Base-by-base conservation (phyloP, 192 early-diverging fungal genomes). In the Allomyces macrogynus region DNA sequence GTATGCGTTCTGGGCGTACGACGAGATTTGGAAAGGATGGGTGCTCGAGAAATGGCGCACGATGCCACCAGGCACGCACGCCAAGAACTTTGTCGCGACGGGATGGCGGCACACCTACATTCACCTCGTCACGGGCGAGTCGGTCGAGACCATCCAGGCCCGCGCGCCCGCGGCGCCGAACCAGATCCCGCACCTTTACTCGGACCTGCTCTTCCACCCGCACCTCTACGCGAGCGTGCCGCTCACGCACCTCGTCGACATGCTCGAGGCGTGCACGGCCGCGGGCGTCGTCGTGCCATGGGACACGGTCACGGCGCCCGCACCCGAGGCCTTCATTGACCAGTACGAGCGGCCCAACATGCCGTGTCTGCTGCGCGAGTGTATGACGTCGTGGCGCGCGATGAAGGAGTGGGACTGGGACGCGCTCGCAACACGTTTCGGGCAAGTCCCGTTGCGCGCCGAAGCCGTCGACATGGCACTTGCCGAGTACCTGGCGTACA, bases 361-460 rank as follows among this genome's bases (percentile, higher is more conserved):
- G 44, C 84, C 84, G 1, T 83, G 84, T 22, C 81, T 86, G 40
- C 72, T 87, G 26, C 78, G 78, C 10, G 84, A 85, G 70, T 72
- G 84, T 26, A 83, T 80, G 27, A 66, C 77, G 23, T 64, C 79
- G 44, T 87, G 77, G 77, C 77, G 79, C 5, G 84, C 82, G 5
- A 80, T 68, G 65, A 65, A 65, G 23, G 78, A 81, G 62, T 87
- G 86, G 86, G 68, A 71, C 27, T 72, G 73, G 24, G 75, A 79
- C 20, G 81, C 75, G n/a, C 72, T 79, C 40, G 32, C 71, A 20
- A 61, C 74, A 27, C 69, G 60, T 1, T 76, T 71, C 71, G 74
- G 76, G 4, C 69, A 82, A 25, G 65, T 70, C 18, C 62, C 70
- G 8, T 76, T 84, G 67, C 67, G 79, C 22, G 86, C 86, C 20